A percentile compares a stretch with the other conserved stretches of the same genome.
These are phyloP conservation scores for Fusarium succisae DNA, from an alignment of 2,329 filamentous ascomycete species.

Conservation along the genomic window DNA sequence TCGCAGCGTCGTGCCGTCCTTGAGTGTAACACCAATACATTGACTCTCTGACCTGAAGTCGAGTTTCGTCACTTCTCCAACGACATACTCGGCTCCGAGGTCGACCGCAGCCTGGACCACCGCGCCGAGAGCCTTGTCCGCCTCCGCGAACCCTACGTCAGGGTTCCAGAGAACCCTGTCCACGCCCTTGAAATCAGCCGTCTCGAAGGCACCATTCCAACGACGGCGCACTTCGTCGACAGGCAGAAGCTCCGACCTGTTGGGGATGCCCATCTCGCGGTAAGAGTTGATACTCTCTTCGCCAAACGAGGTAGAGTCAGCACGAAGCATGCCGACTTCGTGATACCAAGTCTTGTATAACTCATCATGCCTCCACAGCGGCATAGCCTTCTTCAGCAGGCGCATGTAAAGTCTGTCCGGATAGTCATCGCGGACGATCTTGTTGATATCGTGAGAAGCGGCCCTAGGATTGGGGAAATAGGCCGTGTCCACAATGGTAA, in stretches of 20 bases:
- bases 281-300: slow-evolving; percentile 54
- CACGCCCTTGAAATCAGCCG: slow-evolving; percentile 64
- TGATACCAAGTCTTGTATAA: slow-evolving; percentile 65
- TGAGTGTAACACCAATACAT: slow-evolving; percentile 60
- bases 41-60: slow-evolving; percentile 56
- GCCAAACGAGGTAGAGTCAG: slow-evolving; percentile 54
- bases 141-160: slow-evolving; percentile 67
- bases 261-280: slow-evolving; percentile 50
- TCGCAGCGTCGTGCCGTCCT: slow-evolving; percentile 55
- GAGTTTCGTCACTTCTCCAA: slow-evolving; percentile 58
- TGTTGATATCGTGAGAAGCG: slow-evolving; percentile 59
- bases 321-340: slow-evolving; percentile 63
- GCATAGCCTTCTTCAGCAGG: slow-evolving; percentile 53
- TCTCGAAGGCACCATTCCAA: slow-evolving; percentile 66
- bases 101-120: slow-evolving; percentile 62
- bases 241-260: slow-evolving; percentile 53
- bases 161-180: slow-evolving; percentile 66
- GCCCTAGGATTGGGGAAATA: slow-evolving; percentile 51
- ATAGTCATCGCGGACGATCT: slow-evolving; percentile 56
- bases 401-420: slow-evolving; percentile 52
- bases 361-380: slow-evolving; percentile 53
- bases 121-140: slow-evolving; percentile 64
- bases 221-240: slow-evolving; percentile 62
- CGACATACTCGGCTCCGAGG: slow-evolving; percentile 64
- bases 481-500: slow-evolving; percentile 51